Base-by-base conservation (phyloP, 2,329 filamentous ascomycete genomes). In the Cercospora berteroae region DNA sequence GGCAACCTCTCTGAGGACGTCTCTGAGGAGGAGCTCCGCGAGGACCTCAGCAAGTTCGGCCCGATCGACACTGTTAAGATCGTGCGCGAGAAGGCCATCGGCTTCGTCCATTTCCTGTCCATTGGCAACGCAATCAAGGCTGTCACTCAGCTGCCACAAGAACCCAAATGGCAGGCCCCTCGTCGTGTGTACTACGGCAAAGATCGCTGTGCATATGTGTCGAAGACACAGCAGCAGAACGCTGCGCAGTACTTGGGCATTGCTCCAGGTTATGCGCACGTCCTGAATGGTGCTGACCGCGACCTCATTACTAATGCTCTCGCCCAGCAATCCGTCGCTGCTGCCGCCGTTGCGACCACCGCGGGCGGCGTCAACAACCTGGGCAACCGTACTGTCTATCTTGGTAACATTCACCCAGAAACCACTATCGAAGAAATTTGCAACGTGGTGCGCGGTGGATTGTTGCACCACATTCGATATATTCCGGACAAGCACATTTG, bases 401-500 rank as follows among this genome's bases (percentile, higher is more conserved):
- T 99, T 6, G 95, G 95, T 74, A 99, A 99, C 81, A 99, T 99
- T 72, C 95, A 99, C 80, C 95, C 95, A 0, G 95, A 99, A 83
- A 99, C 95, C 1, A 98, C 94, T 1, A 96, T 98, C 74, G 95
- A 99, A 83, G 95, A 99, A 83, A 99, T 99, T 79, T 99, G 95
- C 86, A 99, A 99, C 77, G 95, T 99, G 66, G 95, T 99, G 62
- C 89, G 95, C 71, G 95, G 95, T 67, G 95, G 95, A 74, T 87
- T 99, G 72, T 86, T 99, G 75, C 95, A 99, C 80, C 95, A 99
- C 80, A 96, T 99, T 80, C 93, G 95, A 74, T 99, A 98, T 82
- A 99, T 99, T 75, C 95, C 95, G 6, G 95, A 99, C 83, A 99
- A 99, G 87, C 95, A 99, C 82, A 99, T 99, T 74, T 99, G 95